phyloP scores from a whole-genome alignment of 768 basidiomycete genomes.

The Russula compacta region DNA sequence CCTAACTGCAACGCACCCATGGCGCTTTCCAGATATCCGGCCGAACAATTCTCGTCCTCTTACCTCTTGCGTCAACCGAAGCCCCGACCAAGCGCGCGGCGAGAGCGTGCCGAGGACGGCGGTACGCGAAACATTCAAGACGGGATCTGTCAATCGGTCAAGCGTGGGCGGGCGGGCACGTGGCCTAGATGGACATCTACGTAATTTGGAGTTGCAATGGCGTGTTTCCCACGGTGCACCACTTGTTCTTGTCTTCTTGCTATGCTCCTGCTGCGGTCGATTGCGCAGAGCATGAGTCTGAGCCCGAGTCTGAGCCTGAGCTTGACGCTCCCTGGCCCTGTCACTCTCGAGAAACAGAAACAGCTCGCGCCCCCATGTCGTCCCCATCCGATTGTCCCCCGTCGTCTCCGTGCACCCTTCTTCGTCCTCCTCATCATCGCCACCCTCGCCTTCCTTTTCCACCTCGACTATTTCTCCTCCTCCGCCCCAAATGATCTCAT shows the following conservation, averaged over 20 bases:
- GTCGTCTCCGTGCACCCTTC: neutral
- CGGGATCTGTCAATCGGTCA: too few relatives aligned
- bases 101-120: constrained; percentile 45
- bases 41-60: neutral
- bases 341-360: neutral
- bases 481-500: neutral
- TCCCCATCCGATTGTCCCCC: neutral
- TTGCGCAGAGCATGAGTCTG: neutral
- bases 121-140: constrained; percentile 39
- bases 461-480: too few relatives aligned
- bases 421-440: neutral
- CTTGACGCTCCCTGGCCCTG: neutral
- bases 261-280: neutral
- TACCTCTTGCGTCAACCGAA: constrained; percentile 14
- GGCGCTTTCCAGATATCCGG: neutral
- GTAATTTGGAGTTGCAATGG: too few relatives aligned
- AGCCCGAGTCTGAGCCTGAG: neutral
- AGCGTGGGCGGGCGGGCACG: too few relatives aligned
- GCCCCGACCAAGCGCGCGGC: too few relatives aligned
- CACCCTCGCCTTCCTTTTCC: neutral
- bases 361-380: neutral
- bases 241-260: too few relatives aligned
- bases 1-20: neutral
- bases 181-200: too few relatives aligned
- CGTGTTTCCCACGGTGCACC: too few relatives aligned